Conservation (phyloP, 1,284 basidiomycete genomes). For the Malassezia slooffiae region DNA sequence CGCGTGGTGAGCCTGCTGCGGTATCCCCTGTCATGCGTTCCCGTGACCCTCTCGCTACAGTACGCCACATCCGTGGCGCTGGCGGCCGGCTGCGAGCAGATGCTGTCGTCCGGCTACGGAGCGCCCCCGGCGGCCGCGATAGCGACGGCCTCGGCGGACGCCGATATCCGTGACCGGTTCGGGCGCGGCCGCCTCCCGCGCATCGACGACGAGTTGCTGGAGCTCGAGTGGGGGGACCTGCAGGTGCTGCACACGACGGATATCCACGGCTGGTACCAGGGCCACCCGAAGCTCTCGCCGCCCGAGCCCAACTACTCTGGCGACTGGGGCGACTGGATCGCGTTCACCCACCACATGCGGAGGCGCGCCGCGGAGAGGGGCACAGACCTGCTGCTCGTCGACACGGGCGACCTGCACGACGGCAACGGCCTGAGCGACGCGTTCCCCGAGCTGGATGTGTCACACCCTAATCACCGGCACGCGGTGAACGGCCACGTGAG, state of each 20-base stretch:
- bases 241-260: constrained; percentile 72
- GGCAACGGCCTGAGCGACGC: constrained; percentile 43
- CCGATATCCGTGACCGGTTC: neutral
- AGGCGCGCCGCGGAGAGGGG: constrained; percentile 25
- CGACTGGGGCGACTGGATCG: constrained; percentile 46
- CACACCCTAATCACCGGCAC: neutral
- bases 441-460: constrained; percentile 15
- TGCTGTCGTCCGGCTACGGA: too few species aligned
- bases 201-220: constrained; percentile 36
- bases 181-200: constrained; percentile 27
- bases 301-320: constrained; percentile 42
- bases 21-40: neutral
- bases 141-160: too few species aligned
- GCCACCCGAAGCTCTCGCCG: constrained; percentile 37
- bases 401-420: constrained; percentile 31
- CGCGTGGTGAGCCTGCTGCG: neutral
- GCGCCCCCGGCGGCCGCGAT: too few species aligned
- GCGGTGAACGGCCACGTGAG: constrained; percentile 34
- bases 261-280: constrained; percentile 53
- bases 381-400: constrained; percentile 42
- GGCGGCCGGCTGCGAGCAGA: too few species aligned
- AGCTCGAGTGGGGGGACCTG: constrained; percentile 64
- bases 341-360: constrained; percentile 41
- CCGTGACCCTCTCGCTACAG: neutral
- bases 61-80: neutral